phyloP scores from a whole-genome alignment of 495 filamentous ascomycete species.

The Penicillium pancosmium region DNA sequence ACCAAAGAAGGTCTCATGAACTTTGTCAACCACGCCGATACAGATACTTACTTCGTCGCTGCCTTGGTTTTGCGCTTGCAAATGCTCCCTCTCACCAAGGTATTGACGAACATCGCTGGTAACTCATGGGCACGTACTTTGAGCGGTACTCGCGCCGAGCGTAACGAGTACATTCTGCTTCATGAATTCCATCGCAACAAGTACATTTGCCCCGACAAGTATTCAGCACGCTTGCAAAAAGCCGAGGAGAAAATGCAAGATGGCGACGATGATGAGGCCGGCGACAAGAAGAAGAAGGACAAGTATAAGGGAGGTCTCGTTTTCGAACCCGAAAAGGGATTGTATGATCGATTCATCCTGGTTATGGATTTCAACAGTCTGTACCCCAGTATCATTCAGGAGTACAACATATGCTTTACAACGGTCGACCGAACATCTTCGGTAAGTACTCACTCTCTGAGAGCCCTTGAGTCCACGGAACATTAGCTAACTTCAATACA shows the following conservation, averaged over 20 bases:
- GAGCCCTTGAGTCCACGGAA: not conserved
- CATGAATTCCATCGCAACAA: conserved; percentile 96
- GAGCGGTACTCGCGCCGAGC: conserved; percentile 92
- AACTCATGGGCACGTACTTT: conserved; percentile 98
- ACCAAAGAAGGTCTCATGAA: conserved; percentile 87
- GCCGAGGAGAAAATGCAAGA: conserved; percentile 63
- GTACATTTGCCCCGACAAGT: conserved; percentile 97
- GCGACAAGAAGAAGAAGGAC: conserved; percentile 97
- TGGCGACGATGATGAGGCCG: conserved; percentile 70
- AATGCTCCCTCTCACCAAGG: conserved; percentile 90
- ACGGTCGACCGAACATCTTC: conserved; percentile 78
- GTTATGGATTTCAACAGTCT: conserved; percentile 99
- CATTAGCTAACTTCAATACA: conserved; percentile 33
- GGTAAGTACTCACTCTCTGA: conserved; percentile 42
- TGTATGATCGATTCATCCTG: conserved; percentile 95
- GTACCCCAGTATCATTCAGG: conserved; percentile 98
- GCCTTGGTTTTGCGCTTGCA: conserved; percentile 85
- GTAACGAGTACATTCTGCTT: conserved; percentile 98
- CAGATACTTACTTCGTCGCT: conserved; percentile 94
- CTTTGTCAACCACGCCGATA: conserved; percentile 87
- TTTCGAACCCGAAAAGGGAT: conserved; percentile 94
- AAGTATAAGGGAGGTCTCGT: conserved; percentile 98
- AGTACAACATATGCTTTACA: conserved; percentile 99
- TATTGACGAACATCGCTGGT: conserved; percentile 93
- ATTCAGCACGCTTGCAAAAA: conserved; percentile 68